Evolutionary conservation across 495 filamentous ascomycete species (phyloP).

Genomic region (Rusavskia elegans): DNA sequence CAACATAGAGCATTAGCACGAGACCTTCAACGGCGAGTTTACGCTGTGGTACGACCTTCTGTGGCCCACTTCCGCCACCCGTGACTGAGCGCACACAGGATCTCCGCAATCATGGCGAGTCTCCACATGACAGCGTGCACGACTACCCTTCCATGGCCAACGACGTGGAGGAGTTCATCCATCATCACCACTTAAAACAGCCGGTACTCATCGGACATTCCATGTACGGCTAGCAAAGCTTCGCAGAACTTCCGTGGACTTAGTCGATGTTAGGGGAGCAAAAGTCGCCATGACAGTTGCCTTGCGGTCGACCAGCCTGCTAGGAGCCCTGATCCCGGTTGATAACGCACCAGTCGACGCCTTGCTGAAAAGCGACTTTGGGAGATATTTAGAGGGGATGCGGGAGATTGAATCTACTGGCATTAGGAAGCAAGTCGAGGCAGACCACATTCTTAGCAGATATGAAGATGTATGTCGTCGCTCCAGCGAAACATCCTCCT

Average conservation of each 20-base stretch:
- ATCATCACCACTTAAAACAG: slow-evolving; percentile 50
- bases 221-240: too few relatives aligned
- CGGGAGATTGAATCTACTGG: slow-evolving; percentile 52
- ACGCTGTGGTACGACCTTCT: slow-evolving; percentile 50
- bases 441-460: slow-evolving; percentile 58
- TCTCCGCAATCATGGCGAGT: slow-evolving; percentile 87
- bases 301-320: slow-evolving; percentile 44
- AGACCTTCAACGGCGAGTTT: slow-evolving; percentile 67
- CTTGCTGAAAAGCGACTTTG: slow-evolving; percentile 55
- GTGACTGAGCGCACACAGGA: slow-evolving; percentile 42
- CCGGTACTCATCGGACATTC: slow-evolving; percentile 57
- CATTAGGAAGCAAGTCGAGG: slow-evolving; percentile 55
- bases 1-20: slow-evolving; percentile 55
- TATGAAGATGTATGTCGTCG: slow-evolving; percentile 51
- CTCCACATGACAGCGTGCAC: slow-evolving; percentile 59
- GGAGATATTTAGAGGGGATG: slow-evolving; percentile 74
- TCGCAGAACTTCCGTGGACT: too few relatives aligned
- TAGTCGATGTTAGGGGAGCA: slow-evolving; percentile 79
- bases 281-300: slow-evolving; percentile 88
- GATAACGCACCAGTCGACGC: slow-evolving; percentile 89
- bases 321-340: slow-evolving; percentile 60
- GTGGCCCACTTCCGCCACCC: not conserved
- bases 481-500: not conserved
- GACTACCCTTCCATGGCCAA: slow-evolving; percentile 77
- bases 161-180: slow-evolving; percentile 71